Conservation (phyloP, 2,329 filamentous ascomycete species). For the Epicoccum nigrum region DNA sequence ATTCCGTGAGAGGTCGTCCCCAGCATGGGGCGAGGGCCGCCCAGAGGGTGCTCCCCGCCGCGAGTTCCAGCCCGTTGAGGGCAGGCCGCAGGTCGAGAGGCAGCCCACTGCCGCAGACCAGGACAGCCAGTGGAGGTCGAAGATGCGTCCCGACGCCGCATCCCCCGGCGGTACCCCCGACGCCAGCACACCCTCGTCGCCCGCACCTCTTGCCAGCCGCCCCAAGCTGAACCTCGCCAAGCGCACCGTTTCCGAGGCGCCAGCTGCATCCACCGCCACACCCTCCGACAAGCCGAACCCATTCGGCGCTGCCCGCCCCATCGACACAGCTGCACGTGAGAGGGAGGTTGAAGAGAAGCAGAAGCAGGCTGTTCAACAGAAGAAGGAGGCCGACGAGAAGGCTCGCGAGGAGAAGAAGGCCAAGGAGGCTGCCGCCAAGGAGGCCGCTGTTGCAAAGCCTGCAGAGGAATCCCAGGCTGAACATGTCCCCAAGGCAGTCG, state of each 20-base stretch:
- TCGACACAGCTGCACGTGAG: slow-evolving; percentile 90
- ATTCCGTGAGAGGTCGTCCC: slow-evolving; percentile 56
- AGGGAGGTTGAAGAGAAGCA: slow-evolving; percentile 90
- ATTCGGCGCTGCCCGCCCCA: slow-evolving; percentile 91
- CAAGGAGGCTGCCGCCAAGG: slow-evolving; percentile 55
- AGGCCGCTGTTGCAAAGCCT: slow-evolving; percentile 47
- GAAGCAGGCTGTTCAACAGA: slow-evolving; percentile 73
- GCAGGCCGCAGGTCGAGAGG: slow-evolving; percentile 69
- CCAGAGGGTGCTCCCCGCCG: slow-evolving; percentile 77
- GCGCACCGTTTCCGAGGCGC: slow-evolving; percentile 83
- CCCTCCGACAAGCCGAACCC: slow-evolving; percentile 80
- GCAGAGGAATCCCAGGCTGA: slow-evolving; percentile 42
- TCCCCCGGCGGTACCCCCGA: slow-evolving; percentile 73
- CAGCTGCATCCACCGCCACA: slow-evolving; percentile 53
- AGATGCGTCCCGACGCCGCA: slow-evolving; percentile 84
- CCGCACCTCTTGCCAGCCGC: slow-evolving; percentile 70
- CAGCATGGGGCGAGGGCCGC: slow-evolving; percentile 74
- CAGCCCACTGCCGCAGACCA: slow-evolving; percentile 86
- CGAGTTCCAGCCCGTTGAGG: slow-evolving; percentile 63
- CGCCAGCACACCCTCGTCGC: slow-evolving; percentile 75
- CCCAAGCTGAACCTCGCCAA: slow-evolving; percentile 89
- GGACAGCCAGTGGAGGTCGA: slow-evolving; percentile 90
- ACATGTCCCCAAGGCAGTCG: slow-evolving; percentile 24
- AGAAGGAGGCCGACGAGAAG: slow-evolving; percentile 87
- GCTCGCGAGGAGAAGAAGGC: slow-evolving; percentile 71